Conservation (phyloP, 2,329 filamentous ascomycete genomes). For the Sclerotinia trifoliorum region DNA sequence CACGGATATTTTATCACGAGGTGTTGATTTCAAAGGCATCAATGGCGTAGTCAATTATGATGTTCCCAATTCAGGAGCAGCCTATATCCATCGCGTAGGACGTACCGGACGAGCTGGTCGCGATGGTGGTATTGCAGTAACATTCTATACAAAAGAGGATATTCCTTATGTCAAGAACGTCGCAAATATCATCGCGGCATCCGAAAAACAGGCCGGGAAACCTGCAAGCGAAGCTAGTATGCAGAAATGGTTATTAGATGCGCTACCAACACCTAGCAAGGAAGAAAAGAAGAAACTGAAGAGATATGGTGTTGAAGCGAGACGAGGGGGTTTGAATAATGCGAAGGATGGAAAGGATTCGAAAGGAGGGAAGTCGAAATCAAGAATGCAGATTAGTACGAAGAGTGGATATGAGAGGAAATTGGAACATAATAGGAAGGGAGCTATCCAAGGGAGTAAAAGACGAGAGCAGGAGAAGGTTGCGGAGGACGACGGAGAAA, state of each 20-base stretch:
- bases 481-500: slow-evolving; percentile 31
- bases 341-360: slow-evolving; percentile 46
- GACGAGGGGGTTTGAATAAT: slow-evolving; percentile 47
- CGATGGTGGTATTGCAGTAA: slow-evolving; percentile 84
- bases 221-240: slow-evolving; percentile 55
- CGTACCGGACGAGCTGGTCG: slow-evolving; percentile 86
- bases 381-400: slow-evolving; percentile 67
- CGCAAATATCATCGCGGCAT: slow-evolving; percentile 85
- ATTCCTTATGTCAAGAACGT: slow-evolving; percentile 86
- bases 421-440: slow-evolving; percentile 64
- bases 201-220: slow-evolving; percentile 67
- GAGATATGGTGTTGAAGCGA: slow-evolving; percentile 74
- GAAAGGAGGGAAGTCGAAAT: slow-evolving; percentile 33
- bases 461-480: slow-evolving; percentile 45
- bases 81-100: slow-evolving; percentile 91
- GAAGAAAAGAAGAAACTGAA: slow-evolving; percentile 80
- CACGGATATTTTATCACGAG: slow-evolving; percentile 87
- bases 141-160: slow-evolving; percentile 94
- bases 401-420: slow-evolving; percentile 74
- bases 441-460: slow-evolving; percentile 62
- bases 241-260: slow-evolving; percentile 84
- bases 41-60: slow-evolving; percentile 98
- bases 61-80: slow-evolving; percentile 84
- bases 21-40: slow-evolving; percentile 91
- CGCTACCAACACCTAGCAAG: slow-evolving; percentile 80